Percentiles rank a stretch among this genome's conserved stretches.
Evolutionary conservation across 805 yeast species (phyloP).

Genomic region (Nakazawaea siamensis): DNA sequence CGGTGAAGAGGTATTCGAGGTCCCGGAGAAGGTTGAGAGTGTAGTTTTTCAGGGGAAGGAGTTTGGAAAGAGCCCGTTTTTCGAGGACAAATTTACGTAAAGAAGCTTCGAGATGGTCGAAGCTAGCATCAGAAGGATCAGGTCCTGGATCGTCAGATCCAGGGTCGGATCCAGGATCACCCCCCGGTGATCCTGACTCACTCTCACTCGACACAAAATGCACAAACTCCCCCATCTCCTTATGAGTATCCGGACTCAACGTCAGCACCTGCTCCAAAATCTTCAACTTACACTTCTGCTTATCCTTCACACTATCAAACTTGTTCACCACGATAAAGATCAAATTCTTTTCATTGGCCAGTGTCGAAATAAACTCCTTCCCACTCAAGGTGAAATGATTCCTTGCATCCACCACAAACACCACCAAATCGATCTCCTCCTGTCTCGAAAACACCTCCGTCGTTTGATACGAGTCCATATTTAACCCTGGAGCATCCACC

Average conservation of each 20-base stretch:
- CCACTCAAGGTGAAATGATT: constrained; percentile 94
- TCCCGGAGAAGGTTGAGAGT: constrained; percentile 64
- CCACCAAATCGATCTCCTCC: constrained; percentile 93
- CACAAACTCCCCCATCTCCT: constrained; percentile 82
- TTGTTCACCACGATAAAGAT: constrained; percentile 92
- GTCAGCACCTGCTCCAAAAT: constrained; percentile 80
- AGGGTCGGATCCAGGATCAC: constrained; percentile 25
- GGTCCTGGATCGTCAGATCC: constrained; percentile 28
- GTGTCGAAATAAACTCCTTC: constrained; percentile 83
- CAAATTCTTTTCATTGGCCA: constrained; percentile 84
- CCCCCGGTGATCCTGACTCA: constrained; percentile 30
- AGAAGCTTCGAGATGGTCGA: constrained; percentile 79
- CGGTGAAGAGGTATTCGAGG: constrained; percentile 41
- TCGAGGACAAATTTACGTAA: constrained; percentile 81
- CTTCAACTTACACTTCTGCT: constrained; percentile 65
- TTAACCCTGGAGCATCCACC: constrained; percentile 96
- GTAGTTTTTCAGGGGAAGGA: constrained; percentile 90
- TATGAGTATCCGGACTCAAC: constrained; percentile 85
- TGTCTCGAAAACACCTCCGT: constrained; percentile 93
- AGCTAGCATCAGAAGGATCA: constrained; percentile 33
- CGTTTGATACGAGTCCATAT: constrained; percentile 88
- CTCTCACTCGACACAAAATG: constrained; percentile 78
- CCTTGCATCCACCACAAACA: constrained; percentile 93
- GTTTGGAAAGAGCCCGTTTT: constrained; percentile 80
- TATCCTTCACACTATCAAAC: constrained; percentile 80